These are phyloP conservation scores for Colletotrichum costaricense DNA, from an alignment of 2,329 filamentous ascomycete species.

Conservation along the genomic window DNA sequence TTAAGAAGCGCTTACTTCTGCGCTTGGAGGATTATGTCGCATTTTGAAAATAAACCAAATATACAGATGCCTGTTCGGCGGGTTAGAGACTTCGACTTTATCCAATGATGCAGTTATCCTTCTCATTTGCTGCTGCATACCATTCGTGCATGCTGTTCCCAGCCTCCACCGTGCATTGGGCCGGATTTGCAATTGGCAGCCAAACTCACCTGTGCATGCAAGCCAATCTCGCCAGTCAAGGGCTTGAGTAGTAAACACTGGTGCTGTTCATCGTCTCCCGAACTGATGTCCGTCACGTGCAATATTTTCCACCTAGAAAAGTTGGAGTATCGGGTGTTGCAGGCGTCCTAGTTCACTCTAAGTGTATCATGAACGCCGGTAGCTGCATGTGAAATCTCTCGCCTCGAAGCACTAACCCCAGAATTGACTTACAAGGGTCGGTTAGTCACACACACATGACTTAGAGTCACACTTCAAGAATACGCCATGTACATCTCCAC, in stretches of 20 bases:
- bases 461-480: neutral
- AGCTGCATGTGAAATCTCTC: slow-evolving; percentile 27
- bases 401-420: neutral
- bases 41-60: neutral
- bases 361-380: slow-evolving; percentile 4
- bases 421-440: neutral
- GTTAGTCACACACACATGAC: neutral
- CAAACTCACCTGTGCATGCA: neutral
- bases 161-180: neutral
- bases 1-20: neutral
- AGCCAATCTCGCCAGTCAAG: neutral
- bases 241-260: neutral
- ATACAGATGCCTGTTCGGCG: too few species aligned
- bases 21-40: neutral
- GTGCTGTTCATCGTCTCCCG: neutral
- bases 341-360: neutral
- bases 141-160: neutral
- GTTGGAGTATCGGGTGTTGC: neutral
- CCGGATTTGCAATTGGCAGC: neutral
- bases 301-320: neutral
- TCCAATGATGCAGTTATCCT: neutral
- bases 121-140: neutral
- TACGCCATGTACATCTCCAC: neutral
- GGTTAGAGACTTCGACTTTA: neutral
- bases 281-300: slow-evolving; percentile 9